phyloP scores from a whole-genome alignment of 257 asterid species.

The Fraxinus cuspidata region DNA sequence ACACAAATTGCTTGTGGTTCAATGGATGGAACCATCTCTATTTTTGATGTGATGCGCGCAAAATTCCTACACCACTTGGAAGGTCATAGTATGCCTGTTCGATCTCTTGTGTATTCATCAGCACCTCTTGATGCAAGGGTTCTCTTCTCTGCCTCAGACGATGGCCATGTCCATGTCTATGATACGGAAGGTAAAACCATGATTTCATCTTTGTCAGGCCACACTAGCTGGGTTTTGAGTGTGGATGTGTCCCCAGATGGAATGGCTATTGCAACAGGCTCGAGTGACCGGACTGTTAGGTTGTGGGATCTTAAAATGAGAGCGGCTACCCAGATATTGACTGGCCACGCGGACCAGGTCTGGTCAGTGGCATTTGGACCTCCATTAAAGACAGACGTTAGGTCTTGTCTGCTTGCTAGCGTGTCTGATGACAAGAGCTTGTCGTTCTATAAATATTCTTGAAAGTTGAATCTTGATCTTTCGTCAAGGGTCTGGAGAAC shows the following conservation, averaged over 20 bases:
- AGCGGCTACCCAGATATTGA: conserved; percentile 78
- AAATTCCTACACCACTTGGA: conserved; percentile 89
- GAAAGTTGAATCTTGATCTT: conserved; percentile 22
- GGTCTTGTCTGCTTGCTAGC: conserved; percentile 83
- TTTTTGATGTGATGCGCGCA: conserved; percentile 70
- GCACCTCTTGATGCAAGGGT: conserved; percentile 78
- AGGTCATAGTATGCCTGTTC: conserved; percentile 92
- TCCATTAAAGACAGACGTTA: conserved; percentile 50
- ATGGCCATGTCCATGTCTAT: conserved; percentile 78
- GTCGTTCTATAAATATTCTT: conserved; percentile 73
- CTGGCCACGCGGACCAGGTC: conserved; percentile 82
- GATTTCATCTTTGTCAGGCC: conserved; percentile 78
- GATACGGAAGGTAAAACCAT: conserved; percentile 80
- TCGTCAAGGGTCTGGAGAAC: conserved; percentile 14
- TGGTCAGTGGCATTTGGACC: conserved; percentile 96
- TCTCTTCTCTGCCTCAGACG: conserved; percentile 91
- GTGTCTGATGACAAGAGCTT: conserved; percentile 88
- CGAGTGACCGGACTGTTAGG: conserved; percentile 81
- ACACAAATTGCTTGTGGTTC: conserved; percentile 80
- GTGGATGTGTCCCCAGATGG: conserved; percentile 92
- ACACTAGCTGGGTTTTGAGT: conserved; percentile 89
- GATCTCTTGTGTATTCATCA: conserved; percentile 84
- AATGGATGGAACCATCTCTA: conserved; percentile 93
- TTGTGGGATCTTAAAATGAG: conserved; percentile 97
- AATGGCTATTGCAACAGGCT: conserved; percentile 82